phyloP scores from a whole-genome alignment of 805 yeast species.

The Kregervanrija fluxuum region DNA sequence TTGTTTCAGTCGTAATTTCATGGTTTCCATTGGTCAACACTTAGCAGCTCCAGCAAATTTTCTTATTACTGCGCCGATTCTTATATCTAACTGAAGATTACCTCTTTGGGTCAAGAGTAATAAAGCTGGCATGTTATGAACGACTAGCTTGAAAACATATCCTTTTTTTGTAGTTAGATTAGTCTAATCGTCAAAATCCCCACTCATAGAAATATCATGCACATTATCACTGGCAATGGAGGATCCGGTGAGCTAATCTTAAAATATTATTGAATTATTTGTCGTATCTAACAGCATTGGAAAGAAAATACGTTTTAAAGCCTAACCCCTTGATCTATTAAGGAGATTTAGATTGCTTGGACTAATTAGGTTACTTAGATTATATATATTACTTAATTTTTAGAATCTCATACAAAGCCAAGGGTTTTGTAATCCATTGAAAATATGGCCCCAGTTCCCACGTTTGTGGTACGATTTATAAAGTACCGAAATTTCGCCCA shows the following conservation, averaged over 20 bases:
- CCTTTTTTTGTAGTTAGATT: too few species aligned
- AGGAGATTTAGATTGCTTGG: conserved; percentile 54
- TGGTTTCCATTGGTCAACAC: too few species aligned
- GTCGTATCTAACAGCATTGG: too few species aligned
- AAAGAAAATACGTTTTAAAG: conserved; percentile 36
- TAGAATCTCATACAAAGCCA: conserved; percentile 60
- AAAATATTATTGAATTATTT: too few species aligned
- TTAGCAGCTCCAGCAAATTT: too few species aligned
- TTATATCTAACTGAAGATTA: too few species aligned
- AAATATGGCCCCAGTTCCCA: conserved; percentile 44
- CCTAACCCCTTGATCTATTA: conserved; percentile 54
- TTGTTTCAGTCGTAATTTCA: too few species aligned
- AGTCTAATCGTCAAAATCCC: too few species aligned
- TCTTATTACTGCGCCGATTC: too few species aligned
- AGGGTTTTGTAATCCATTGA: conserved; percentile 43
- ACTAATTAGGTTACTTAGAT: conserved; percentile 24
- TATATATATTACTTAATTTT: conserved; percentile 15
- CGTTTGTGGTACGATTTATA: conserved; percentile 42
- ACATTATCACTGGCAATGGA: too few species aligned
- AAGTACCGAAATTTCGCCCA: conserved; percentile 42
- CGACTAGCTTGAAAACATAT: conserved; percentile 7
- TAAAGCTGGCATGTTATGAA: conserved; percentile 10
- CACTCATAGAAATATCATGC: conserved; percentile 22
- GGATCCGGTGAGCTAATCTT: too few species aligned
- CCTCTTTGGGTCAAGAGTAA: conserved; percentile 1